These are phyloP conservation scores for Aspergillus nanangensis DNA, from an alignment of 495 filamentous ascomycete genomes.

Conservation along the genomic window DNA sequence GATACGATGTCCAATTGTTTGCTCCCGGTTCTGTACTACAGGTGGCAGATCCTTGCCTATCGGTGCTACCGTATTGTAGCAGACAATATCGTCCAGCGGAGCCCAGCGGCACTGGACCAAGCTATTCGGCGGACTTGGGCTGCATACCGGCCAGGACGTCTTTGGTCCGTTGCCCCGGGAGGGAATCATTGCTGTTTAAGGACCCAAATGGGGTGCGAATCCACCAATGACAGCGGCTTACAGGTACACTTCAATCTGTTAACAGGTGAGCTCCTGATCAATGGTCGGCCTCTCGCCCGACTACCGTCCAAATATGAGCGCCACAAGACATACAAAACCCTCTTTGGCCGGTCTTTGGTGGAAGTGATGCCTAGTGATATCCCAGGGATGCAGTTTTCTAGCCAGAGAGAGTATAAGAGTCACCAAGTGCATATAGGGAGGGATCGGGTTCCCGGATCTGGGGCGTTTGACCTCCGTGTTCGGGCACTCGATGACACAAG, in stretches of 20 bases:
- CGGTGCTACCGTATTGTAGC: slow-evolving; percentile 10
- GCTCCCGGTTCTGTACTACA: slow-evolving; percentile 18
- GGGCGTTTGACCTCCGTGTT: slow-evolving; percentile 18
- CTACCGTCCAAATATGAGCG: slow-evolving; percentile 43
- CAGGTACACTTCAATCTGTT: slow-evolving; percentile 50
- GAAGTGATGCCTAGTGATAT: slow-evolving; percentile 40
- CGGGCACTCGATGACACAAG: slow-evolving; percentile 6
- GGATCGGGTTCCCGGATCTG: neutral
- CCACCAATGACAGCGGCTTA: slow-evolving; percentile 13
- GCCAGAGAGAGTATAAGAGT: slow-evolving; percentile 20
- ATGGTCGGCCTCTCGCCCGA: slow-evolving; percentile 46
- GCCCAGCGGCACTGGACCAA: slow-evolving; percentile 21
- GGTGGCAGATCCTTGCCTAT: slow-evolving; percentile 25
- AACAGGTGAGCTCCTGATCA: slow-evolving; percentile 51
- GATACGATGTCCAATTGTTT: neutral
- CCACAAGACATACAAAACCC: slow-evolving; percentile 30
- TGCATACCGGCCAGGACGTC: slow-evolving; percentile 19
- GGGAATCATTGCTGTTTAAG: slow-evolving; percentile 3
- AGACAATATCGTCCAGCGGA: slow-evolving; percentile 3
- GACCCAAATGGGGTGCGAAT: neutral
- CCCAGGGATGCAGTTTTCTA: slow-evolving; percentile 42
- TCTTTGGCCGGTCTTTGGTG: slow-evolving; percentile 36
- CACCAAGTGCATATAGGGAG: slow-evolving; percentile 37
- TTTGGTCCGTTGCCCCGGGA: slow-evolving; percentile 16
- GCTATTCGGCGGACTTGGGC: slow-evolving; percentile 36